Evolutionary conservation across 176 grass and related monocot genomes (phyloP).

Genomic region (Phragmites australis): DNA sequence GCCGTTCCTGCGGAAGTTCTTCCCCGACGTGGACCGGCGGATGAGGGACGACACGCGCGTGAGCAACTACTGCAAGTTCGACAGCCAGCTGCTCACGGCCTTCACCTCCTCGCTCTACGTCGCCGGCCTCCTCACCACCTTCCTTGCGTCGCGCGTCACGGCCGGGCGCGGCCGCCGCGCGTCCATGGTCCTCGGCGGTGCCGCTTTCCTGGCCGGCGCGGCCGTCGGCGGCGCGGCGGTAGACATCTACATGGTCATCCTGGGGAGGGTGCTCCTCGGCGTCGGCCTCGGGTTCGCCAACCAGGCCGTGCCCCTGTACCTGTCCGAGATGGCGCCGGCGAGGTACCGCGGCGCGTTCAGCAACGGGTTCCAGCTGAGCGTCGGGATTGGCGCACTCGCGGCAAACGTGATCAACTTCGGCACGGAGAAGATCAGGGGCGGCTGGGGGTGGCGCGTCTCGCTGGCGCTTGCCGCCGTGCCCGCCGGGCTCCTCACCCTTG

Average conservation of each 20-base stretch:
- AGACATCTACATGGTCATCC: constrained; percentile 62
- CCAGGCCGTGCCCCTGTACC: constrained; percentile 70
- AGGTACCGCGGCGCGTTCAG: constrained; percentile 64
- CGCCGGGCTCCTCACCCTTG: constrained; percentile 48
- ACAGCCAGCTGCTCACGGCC: constrained; percentile 78
- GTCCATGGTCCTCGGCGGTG: constrained; percentile 70
- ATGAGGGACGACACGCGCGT: constrained; percentile 57
- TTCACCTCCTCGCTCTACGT: constrained; percentile 90
- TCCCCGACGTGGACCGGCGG: constrained; percentile 58
- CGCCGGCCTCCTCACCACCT: constrained; percentile 54
- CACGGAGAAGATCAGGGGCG: constrained; percentile 54
- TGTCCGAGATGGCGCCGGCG: constrained; percentile 78
- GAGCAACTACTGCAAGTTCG: constrained; percentile 95
- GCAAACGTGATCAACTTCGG: constrained; percentile 70
- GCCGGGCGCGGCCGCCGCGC: constrained; percentile 33
- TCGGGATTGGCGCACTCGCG: constrained; percentile 47
- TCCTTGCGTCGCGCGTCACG: constrained; percentile 57
- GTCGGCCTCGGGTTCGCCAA: constrained; percentile 69
- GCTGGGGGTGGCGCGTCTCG: constrained; percentile 69
- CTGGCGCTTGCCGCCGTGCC: constrained; percentile 58
- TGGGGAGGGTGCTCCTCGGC: constrained; percentile 61
- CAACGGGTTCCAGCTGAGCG: constrained; percentile 65
- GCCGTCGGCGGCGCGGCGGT: constrained; percentile 50
- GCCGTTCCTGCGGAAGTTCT: constrained; percentile 72
- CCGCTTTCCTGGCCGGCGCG: constrained; percentile 52